Base-by-base conservation (phyloP, 2,329 filamentous ascomycete species). In the Pezicula rhizophila region DNA sequence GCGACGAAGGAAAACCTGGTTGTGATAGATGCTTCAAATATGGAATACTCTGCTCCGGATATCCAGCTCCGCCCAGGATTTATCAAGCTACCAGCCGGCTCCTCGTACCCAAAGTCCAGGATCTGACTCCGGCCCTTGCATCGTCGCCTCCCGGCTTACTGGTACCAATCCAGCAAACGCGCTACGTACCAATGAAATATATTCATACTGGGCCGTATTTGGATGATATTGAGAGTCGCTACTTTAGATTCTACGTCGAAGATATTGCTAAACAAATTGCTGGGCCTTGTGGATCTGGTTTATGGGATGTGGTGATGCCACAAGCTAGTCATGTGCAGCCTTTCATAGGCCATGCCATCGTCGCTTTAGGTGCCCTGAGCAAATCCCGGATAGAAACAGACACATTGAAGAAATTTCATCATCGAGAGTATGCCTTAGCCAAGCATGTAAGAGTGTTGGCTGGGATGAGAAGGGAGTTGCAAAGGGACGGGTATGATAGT, bases 231-330 rank as follows among this genome's bases (percentile, higher is more conserved):
- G 53, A 55, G 40, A 35, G 38, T 7, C 43, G 41, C 5, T 58
- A 51, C 37, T 59, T 57, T n/a, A 38, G 39, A 14, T 46, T 55
- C 33, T 59, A 51, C 23, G 47, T 50, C 10, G 51, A 59, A 11
- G 45, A 57, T 15, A 46, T 48, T 20, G 51, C 54, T 7, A 15
- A 25, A 8, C 38, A 50, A 17, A 49, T 59, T 6, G 31, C 49
- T 12, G 56, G 55, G 3, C 51, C 52, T 12, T 52, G 53, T 28
- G 25, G 39, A 10, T 49, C 43, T 4, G 38, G 47, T 8, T 33
- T 55, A 8, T 59, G 57, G 57, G 41, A 43, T 11, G 41, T 45
- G 11, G n/a, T 57, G 10, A 52, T 59, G 17, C 54, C 52, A 2
- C 57, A 59, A 46, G 46, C 49, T 11, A 40, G 46, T 20, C 46